Evolutionary conservation across 768 basidiomycete species (phyloP).

Genomic region (Suillus ampliporus): DNA sequence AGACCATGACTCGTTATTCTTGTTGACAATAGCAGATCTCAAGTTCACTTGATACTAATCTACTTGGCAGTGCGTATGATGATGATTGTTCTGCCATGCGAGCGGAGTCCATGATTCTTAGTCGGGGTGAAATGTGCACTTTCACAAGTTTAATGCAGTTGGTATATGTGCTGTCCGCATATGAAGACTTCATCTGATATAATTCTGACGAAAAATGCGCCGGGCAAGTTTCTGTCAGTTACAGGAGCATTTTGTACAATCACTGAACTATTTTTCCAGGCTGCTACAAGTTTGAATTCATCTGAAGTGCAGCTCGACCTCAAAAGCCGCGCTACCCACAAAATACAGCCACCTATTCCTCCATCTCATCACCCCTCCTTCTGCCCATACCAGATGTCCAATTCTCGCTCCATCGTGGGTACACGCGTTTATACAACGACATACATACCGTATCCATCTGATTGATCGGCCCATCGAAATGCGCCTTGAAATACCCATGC

Average conservation of each 20-base stretch:
- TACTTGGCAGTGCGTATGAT: not conserved
- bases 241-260: not conserved
- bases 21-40: not conserved
- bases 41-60: not conserved
- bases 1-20: not conserved
- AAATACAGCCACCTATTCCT: conserved; percentile 13
- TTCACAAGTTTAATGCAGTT: not conserved
- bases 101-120: not conserved
- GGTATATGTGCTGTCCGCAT: no score
- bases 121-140: not conserved
- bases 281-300: not conserved
- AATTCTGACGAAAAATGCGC: not conserved
- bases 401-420: conserved; percentile 80
- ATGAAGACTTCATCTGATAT: not conserved
- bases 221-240: not conserved
- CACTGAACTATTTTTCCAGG: not conserved
- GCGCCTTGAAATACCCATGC: conserved; percentile 97
- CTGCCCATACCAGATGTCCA: conserved; percentile 42
- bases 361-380: conserved; percentile 33
- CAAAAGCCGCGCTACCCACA: not conserved
- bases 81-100: not conserved
- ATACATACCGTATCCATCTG: conserved; percentile 99
- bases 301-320: not conserved
- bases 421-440: conserved; percentile 94
- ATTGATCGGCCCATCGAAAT: conserved; percentile 90